Base-by-base conservation (phyloP, 345 rosid species). In the Eucalyptus caleyi region DNA sequence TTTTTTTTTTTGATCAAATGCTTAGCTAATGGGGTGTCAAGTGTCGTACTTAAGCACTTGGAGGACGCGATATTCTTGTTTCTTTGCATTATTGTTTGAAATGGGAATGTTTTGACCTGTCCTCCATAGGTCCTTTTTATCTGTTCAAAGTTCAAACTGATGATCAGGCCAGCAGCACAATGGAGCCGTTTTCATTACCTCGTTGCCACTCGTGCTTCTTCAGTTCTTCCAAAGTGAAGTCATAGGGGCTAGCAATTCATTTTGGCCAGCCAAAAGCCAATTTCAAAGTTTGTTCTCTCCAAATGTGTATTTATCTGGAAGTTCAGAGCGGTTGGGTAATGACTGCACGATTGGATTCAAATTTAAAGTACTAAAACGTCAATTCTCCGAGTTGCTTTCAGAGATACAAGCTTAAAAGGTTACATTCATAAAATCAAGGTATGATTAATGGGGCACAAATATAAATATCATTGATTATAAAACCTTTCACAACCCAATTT, bases 11-110 rank as follows among this genome's bases (percentile, higher is more conserved):
- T 86, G 89, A 83, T 80, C 91, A 89, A 91, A 88, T 91, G 53
- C 90, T 88, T 86, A 42, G 89, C 88, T 89, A 91, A 89, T 88
- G 89, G 94, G 92, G 94, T 91, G 89, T 34, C 56, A 18, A 47
- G 45, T 24, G 16, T 86, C 54, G 62, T 42, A 87, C 30, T 23
- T 56, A 59, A 87, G 88, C 77, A 26, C 72, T 32, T 15, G n/a
- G 80, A 51, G 65, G 45, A 86, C 47, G 44, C 88, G 45, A 50
- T 56, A 11, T 86, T 51, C 45, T 86, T 86, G 88, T 86, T 86
- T 56, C 44, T 51, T 32, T 32, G 45, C 62, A 26, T 51, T 86
- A 56, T 42, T 18, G 51, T 19, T 62, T 26, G 50, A 67, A 62
- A 62, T 86, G 88, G 88, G 65, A 86, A 86, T 32, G 53, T 40